Evolutionary conservation across 192 early-diverging fungal species (phyloP), one percentile per base, ranked within the genome.

Genomic region (Spinellus fusiger): DNA sequence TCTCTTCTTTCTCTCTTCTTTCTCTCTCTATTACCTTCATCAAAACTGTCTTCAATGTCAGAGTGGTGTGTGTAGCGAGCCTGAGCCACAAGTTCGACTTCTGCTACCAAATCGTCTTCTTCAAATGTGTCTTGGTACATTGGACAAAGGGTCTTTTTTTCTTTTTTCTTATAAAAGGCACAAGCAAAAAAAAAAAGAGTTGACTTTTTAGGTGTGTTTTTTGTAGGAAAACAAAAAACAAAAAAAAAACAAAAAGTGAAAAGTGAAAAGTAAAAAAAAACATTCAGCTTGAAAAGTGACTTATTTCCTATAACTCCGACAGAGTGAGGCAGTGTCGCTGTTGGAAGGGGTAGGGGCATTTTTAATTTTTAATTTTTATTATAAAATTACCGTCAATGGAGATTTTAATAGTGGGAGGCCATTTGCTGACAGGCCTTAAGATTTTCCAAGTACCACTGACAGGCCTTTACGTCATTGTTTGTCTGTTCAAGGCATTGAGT

Each of bases 381-480:
- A 44, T 5, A 44, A n/a, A 44, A n/a, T 44, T 44, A 44, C 5
- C 5, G 35, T 9, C 5, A 37, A 37, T 9, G 35, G 13, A 37
- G 13, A 37, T 47, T 16, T 40, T 69, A 73, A 55, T 76, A 73
- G 27, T 77, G 69, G 16, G 67, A 59, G 28, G 77, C 74, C 64
- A 77, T 74, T n/a, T 66, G 58, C 46, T 91, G 92, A 80, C 93
- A 98, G 49, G 86, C 80, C 82, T 94, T 94, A 56, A 98, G 84
- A 73, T 86, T 84, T 64, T 98, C 93, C 29, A 94, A 73, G 75
- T 93, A 93, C 81, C 88, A 93, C 74, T 92, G 86, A 79, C 94
- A 98, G 28, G 84, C 78, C 37, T 65, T 70, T 67, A 91, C 86
- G 73, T 95, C 85, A 68, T 88, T 86, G 50, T 77, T 80, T 71